Conservation (phyloP, 2,329 filamentous ascomycete genomes). For the Colletotrichum sp. region DNA sequence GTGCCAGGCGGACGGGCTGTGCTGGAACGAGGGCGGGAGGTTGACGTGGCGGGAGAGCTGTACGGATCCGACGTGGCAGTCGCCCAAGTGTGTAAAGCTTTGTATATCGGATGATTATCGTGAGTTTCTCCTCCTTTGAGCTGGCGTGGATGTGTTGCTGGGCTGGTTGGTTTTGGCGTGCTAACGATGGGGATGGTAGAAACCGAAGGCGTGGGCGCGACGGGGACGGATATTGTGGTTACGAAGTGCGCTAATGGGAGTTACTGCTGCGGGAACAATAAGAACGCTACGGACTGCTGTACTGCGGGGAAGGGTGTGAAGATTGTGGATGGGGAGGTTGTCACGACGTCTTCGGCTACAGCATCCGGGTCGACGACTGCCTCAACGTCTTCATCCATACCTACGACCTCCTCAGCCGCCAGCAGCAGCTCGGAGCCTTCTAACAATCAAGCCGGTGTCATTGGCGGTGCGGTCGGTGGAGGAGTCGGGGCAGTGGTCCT, state of each 20-base stretch:
- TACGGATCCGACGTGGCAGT: conserved; percentile 26
- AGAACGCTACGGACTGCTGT: neutral
- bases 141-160: neutral
- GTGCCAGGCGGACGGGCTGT: neutral
- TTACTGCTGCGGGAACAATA: neutral
- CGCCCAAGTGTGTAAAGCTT: conserved; percentile 24
- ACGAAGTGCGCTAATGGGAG: neutral
- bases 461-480: neutral
- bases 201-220: neutral
- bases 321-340: neutral
- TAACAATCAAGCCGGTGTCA: neutral
- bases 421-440: no score
- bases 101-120: neutral
- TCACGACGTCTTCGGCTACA: neutral
- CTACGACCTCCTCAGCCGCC: fast-evolving
- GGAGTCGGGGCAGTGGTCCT: neutral
- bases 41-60: conserved; percentile 1
- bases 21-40: conserved; percentile 8
- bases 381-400: neutral
- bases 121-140: neutral
- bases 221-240: neutral
- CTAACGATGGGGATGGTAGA: no score
- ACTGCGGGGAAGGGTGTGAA: neutral
- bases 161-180: no score
- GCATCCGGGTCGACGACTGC: neutral